Evolutionary conservation across 345 rosid genomes (phyloP).

Genomic region (Odontarrhena argentea): DNA sequence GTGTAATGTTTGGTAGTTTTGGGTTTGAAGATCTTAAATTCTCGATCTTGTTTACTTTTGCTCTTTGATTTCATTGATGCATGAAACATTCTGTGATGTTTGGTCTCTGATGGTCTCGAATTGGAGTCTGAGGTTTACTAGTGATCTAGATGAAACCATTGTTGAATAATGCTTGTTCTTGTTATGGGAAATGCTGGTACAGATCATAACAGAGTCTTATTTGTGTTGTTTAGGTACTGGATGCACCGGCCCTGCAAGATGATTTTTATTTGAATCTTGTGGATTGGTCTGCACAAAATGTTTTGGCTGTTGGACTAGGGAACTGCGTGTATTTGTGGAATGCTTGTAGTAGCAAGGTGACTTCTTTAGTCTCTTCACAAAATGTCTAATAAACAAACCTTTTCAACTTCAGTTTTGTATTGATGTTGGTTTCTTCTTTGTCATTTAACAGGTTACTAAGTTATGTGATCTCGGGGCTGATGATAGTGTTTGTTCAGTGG

Average conservation of each 20-base stretch:
- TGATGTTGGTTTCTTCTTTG: constrained; percentile 13
- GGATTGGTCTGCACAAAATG: constrained; percentile 95
- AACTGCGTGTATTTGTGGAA: constrained; percentile 97
- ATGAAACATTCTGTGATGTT: constrained; percentile 19
- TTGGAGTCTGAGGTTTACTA: constrained; percentile 9
- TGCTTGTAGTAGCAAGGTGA: constrained; percentile 97
- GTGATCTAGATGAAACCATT: constrained; percentile 16
- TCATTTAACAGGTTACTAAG: constrained; percentile 68
- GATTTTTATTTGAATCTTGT: constrained; percentile 94
- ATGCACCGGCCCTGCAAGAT: constrained; percentile 98
- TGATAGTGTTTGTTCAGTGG: constrained; percentile 93
- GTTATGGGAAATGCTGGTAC: not conserved
- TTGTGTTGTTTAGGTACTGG: constrained; percentile 65
- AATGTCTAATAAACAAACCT: not conserved
- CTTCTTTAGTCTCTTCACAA: constrained; percentile 10
- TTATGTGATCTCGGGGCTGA: constrained; percentile 89
- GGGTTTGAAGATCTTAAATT: constrained; percentile 5
- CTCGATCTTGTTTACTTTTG: constrained; percentile 14
- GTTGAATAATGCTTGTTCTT: not conserved
- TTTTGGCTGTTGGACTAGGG: constrained; percentile 91
- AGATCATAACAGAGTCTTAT: constrained; percentile 28
- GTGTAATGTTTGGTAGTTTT: constrained; percentile 30
- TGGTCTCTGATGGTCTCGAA: constrained; percentile 23
- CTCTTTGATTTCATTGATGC: not conserved
- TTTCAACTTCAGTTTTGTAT: constrained; percentile 9